These are phyloP conservation scores for Clonostachys byssicola DNA, from an alignment of 2,329 filamentous ascomycete genomes.

Conservation along the genomic window DNA sequence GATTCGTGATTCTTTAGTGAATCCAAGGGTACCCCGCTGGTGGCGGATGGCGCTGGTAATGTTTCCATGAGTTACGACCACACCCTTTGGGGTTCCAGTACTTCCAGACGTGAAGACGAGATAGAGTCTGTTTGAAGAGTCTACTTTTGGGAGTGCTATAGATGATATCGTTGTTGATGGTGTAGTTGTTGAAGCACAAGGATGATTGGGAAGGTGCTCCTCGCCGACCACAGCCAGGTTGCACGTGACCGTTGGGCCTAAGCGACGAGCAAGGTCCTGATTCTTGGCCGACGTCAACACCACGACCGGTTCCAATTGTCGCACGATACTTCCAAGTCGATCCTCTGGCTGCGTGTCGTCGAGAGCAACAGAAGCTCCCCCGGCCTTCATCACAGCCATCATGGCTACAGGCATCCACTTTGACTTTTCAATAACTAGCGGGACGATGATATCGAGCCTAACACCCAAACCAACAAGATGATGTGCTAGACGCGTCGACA, in stretches of 20 bases:
- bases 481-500: too few relatives aligned
- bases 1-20: constrained; percentile 1
- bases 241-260: neutral
- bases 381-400: constrained; percentile 16
- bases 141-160: too few relatives aligned
- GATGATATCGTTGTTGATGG: too few relatives aligned
- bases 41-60: neutral
- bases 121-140: constrained; percentile 1
- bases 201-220: too few relatives aligned
- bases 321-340: constrained; percentile 2
- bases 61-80: constrained; percentile 2
- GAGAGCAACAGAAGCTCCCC: constrained; percentile 14
- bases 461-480: too few relatives aligned
- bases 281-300: neutral
- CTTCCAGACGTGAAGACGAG: constrained; percentile 5
- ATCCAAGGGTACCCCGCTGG: constrained; percentile 18
- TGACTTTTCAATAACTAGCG: constrained; percentile 14
- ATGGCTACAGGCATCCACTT: constrained; percentile 12
- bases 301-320: neutral
- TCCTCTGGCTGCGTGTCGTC: constrained; percentile 9
- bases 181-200: too few relatives aligned
- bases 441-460: constrained; percentile 4
- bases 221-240: neutral
- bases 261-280: neutral
- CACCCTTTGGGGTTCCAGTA: constrained; percentile 6